Conservation (phyloP, 2,329 filamentous ascomycete species). For the Xylaria digitata region DNA sequence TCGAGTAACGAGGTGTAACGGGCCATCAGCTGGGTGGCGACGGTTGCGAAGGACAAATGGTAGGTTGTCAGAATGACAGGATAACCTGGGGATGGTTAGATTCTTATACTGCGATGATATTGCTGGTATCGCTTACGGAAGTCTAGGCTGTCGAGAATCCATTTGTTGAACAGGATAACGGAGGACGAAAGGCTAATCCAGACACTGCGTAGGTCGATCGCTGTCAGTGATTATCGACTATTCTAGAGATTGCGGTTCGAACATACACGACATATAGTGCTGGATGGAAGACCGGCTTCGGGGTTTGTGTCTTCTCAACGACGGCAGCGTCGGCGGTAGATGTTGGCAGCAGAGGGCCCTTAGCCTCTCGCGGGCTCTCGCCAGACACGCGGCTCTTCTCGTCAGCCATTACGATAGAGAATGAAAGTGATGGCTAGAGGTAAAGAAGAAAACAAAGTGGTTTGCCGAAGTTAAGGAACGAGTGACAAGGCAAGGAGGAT, state of each 20-base stretch:
- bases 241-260: slow-evolving; percentile 13
- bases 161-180: slow-evolving; percentile 99
- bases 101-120: background rate
- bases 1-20: slow-evolving; percentile 91
- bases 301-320: slow-evolving; percentile 68
- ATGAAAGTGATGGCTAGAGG: slow-evolving; percentile 21
- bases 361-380: slow-evolving; percentile 74
- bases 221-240: slow-evolving; percentile 15
- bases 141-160: slow-evolving; percentile 85
- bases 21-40: slow-evolving; percentile 94
- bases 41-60: slow-evolving; percentile 90
- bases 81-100: slow-evolving; percentile 63
- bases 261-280: slow-evolving; percentile 83
- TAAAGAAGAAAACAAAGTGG: slow-evolving; percentile 30
- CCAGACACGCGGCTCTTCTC: slow-evolving; percentile 88
- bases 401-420: slow-evolving; percentile 64
- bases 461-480: slow-evolving; percentile 29
- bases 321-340: slow-evolving; percentile 77
- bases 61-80: slow-evolving; percentile 92
- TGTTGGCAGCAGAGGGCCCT: slow-evolving; percentile 76
- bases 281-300: slow-evolving; percentile 77
- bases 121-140: slow-evolving; percentile 72
- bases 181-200: slow-evolving; percentile 95
- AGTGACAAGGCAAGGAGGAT: slow-evolving; percentile 34
- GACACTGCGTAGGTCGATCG: slow-evolving; percentile 63